A percentile compares a stretch with the other conserved stretches of the same genome.
These are phyloP conservation scores for Alliaria petiolata DNA, from an alignment of 345 rosid species.

Conservation along the genomic window DNA sequence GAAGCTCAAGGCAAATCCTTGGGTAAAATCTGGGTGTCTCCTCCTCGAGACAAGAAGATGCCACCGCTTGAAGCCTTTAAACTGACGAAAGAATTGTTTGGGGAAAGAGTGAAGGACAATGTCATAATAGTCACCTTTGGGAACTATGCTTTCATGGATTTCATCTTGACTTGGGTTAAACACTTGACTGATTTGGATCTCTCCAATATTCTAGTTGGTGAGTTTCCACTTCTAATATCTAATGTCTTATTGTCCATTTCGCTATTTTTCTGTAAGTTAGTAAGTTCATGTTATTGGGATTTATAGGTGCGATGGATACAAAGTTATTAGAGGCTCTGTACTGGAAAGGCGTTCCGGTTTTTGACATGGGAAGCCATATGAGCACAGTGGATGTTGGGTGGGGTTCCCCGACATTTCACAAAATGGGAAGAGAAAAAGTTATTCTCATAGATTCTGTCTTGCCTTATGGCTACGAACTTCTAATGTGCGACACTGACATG, in stretches of 20 bases:
- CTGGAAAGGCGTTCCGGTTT: slow-evolving; percentile 97
- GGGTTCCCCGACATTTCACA: slow-evolving; percentile 98
- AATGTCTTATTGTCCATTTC: neutral
- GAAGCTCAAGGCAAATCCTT: slow-evolving; percentile 26
- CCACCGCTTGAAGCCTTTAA: slow-evolving; percentile 70
- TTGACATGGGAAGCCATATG: slow-evolving; percentile 98
- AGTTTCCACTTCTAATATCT: slow-evolving; percentile 25
- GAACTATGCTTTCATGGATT: slow-evolving; percentile 96
- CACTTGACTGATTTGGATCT: slow-evolving; percentile 84
- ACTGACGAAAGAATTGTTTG: slow-evolving; percentile 66
- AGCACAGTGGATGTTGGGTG: slow-evolving; percentile 94
- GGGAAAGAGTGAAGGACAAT: slow-evolving; percentile 66
- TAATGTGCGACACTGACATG: slow-evolving; percentile 99
- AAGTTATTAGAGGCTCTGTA: slow-evolving; percentile 87
- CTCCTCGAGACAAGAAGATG: slow-evolving; percentile 60
- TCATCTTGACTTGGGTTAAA: slow-evolving; percentile 92
- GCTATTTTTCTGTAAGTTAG: neutral
- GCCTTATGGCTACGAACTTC: slow-evolving; percentile 77
- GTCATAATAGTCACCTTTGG: slow-evolving; percentile 86
- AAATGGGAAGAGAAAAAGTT: slow-evolving; percentile 99
- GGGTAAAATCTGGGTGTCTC: slow-evolving; percentile 72
- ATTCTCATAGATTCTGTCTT: slow-evolving; percentile 80
- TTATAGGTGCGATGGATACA: slow-evolving; percentile 92
- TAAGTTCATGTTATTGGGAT: slow-evolving; percentile 4
- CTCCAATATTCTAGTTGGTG: slow-evolving; percentile 84